A percentile compares a stretch with the other conserved stretches of the same genome.
Conservation (phyloP, 2,329 filamentous ascomycete species). For the Metarhizium brunneum region DNA sequence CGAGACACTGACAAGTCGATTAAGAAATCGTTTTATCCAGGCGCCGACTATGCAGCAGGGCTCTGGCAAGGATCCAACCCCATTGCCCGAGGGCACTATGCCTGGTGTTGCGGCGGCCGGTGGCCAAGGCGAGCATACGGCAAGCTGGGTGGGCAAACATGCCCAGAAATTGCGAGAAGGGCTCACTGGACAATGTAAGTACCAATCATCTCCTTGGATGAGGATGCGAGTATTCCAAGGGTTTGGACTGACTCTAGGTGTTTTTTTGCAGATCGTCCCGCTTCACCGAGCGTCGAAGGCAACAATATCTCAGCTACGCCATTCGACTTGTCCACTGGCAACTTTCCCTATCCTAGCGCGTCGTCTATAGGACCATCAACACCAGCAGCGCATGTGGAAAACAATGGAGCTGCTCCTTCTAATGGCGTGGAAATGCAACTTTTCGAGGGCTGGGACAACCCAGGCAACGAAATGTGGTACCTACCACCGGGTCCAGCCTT, state of each 20-base stretch:
- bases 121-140: slow-evolving; percentile 13
- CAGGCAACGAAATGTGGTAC: slow-evolving; percentile 57
- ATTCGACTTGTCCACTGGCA: slow-evolving; percentile 46
- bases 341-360: slow-evolving; percentile 44
- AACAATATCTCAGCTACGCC: slow-evolving; percentile 54
- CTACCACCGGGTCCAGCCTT: slow-evolving; percentile 54
- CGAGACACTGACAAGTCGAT: slow-evolving; percentile 65
- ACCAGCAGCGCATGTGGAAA: slow-evolving; percentile 32
- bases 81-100: slow-evolving; percentile 22
- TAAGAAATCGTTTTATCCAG: slow-evolving; percentile 66
- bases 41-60: slow-evolving; percentile 39
- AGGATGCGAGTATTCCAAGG: no score
- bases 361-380: slow-evolving; percentile 42
- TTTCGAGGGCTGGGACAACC: slow-evolving; percentile 46
- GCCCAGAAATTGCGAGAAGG: slow-evolving; percentile 31
- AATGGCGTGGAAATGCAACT: slow-evolving; percentile 29
- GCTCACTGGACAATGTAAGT: slow-evolving; percentile 28
- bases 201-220: background rate
- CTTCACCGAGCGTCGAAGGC: slow-evolving; percentile 23
- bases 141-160: slow-evolving; percentile 26
- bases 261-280: slow-evolving; percentile 22
- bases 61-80: slow-evolving; percentile 32
- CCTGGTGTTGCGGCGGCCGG: background rate
- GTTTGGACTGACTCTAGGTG: background rate
- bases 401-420: slow-evolving; percentile 9